phyloP scores from a whole-genome alignment of 1,284 basidiomycete species.

The Sporisorium sorghi region DNA sequence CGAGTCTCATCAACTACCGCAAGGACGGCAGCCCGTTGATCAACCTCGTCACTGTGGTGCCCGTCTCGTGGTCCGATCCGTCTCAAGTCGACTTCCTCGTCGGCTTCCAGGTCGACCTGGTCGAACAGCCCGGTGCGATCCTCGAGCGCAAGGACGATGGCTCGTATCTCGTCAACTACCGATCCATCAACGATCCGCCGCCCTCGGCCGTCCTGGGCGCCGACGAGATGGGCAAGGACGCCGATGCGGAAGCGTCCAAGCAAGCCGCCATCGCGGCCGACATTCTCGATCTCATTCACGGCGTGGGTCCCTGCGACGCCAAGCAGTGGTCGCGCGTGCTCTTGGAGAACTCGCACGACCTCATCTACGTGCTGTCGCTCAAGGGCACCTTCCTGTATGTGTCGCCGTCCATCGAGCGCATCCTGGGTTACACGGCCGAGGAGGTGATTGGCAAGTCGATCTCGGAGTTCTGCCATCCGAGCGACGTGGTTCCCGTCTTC shows the following conservation, averaged over 20 bases:
- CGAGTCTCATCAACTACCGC: constrained; percentile 85
- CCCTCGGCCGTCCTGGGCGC: constrained; percentile 32
- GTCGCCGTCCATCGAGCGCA: constrained; percentile 72
- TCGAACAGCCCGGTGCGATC: constrained; percentile 85
- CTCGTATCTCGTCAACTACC: constrained; percentile 64
- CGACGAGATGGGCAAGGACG: constrained; percentile 43
- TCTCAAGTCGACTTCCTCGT: constrained; percentile 82
- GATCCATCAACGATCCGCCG: constrained; percentile 50
- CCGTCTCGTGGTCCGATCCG: constrained; percentile 74
- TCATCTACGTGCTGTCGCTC: constrained; percentile 88
- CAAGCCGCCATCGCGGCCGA: constrained; percentile 53
- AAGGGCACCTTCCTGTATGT: constrained; percentile 95
- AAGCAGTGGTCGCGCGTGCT: constrained; percentile 61
- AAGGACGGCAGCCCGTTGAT: constrained; percentile 84
- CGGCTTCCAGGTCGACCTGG: constrained; percentile 84
- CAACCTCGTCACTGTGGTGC: constrained; percentile 70
- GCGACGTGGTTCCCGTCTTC: constrained; percentile 89
- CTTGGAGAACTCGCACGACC: constrained; percentile 73
- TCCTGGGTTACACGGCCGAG: constrained; percentile 71
- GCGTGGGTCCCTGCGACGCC: constrained; percentile 49
- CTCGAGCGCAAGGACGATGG: constrained; percentile 71
- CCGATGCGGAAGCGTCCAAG: constrained; percentile 45
- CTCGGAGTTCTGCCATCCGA: constrained; percentile 84
- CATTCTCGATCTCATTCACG: constrained; percentile 48
- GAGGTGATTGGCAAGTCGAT: constrained; percentile 84